A percentile compares a stretch with the other conserved stretches of the same genome.
These are phyloP conservation scores for Colletotrichum tanaceti DNA, from an alignment of 2,329 filamentous ascomycete genomes.

Conservation along the genomic window DNA sequence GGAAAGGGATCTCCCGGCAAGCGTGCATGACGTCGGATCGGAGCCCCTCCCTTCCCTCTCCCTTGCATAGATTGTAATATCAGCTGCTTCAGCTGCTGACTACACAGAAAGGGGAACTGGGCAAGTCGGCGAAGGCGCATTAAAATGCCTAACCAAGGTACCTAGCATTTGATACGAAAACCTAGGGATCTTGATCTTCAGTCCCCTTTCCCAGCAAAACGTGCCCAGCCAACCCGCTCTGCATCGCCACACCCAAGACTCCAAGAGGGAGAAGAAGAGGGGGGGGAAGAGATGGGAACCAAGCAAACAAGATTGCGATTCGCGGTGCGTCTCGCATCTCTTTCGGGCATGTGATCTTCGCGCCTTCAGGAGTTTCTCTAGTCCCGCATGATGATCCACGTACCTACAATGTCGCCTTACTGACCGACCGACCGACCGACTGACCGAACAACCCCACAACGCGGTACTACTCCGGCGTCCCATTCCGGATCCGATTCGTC, in stretches of 20 bases:
- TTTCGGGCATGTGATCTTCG: slow-evolving; percentile 6
- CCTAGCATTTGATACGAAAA: too few species aligned
- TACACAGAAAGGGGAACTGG: not conserved
- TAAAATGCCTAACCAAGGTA: too few species aligned
- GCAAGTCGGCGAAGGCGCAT: not conserved
- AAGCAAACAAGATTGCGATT: not conserved
- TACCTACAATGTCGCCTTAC: too few species aligned
- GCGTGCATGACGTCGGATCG: slow-evolving; percentile 14
- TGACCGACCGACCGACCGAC: too few species aligned
- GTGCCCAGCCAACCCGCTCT: not conserved
- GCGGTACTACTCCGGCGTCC: slow-evolving; percentile 6
- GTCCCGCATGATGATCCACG: not conserved
- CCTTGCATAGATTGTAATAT: too few species aligned
- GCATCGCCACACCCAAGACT: slow-evolving; percentile 4
- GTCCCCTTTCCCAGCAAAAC: not conserved
- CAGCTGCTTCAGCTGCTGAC: not conserved
- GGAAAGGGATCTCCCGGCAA: slow-evolving; percentile 21
- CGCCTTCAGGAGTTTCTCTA: not conserved
- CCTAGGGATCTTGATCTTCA: slow-evolving; percentile 7
- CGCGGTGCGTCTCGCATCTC: not conserved
- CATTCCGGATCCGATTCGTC: slow-evolving; percentile 8
- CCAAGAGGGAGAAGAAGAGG: not conserved
- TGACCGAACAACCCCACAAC: not conserved
- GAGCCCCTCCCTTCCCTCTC: slow-evolving; percentile 4
- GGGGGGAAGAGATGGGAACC: not conserved